Evolutionary conservation across 2,329 filamentous ascomycete species (phyloP).

Genomic region (Pseudocercospora musae): DNA sequence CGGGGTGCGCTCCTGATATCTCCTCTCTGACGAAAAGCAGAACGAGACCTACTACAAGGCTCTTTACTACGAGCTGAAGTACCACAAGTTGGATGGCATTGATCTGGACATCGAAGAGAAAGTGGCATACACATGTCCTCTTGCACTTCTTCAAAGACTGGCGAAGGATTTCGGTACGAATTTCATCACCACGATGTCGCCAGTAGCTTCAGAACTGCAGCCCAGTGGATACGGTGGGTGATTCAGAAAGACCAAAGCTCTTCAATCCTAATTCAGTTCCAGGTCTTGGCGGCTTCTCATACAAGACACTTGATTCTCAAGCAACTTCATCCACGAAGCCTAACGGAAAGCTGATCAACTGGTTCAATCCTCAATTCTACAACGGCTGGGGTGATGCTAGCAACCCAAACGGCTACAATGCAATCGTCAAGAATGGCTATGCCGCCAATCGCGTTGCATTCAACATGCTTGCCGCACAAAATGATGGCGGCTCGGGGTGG

Average conservation of each 20-base stretch:
- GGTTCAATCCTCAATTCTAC: slow-evolving; percentile 33
- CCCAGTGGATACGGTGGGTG: slow-evolving; percentile 13
- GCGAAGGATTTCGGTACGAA: slow-evolving; percentile 27
- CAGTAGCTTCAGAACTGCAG: slow-evolving; percentile 29
- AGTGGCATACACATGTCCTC: slow-evolving; percentile 25
- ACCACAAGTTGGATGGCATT: slow-evolving; percentile 28
- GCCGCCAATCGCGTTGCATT: slow-evolving; percentile 23
- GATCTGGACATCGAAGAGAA: slow-evolving; percentile 34
- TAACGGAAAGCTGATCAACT: slow-evolving; percentile 30
- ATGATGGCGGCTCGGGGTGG: slow-evolving; percentile 29
- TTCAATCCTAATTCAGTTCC: neutral
- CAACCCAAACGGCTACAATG: slow-evolving; percentile 23
- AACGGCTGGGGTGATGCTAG: slow-evolving; percentile 31
- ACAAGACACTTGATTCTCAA: slow-evolving; percentile 22
- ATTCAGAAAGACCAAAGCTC: neutral
- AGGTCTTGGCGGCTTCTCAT: slow-evolving; percentile 27
- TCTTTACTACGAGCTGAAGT: slow-evolving; percentile 25
- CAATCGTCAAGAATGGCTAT: slow-evolving; percentile 27
- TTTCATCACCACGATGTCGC: slow-evolving; percentile 34
- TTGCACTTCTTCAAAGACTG: slow-evolving; percentile 26
- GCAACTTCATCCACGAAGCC: slow-evolving; percentile 22
- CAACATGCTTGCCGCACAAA: slow-evolving; percentile 25
- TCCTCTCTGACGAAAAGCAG: neutral
- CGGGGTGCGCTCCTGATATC: neutral
- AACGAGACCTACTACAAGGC: slow-evolving; percentile 28